phyloP scores from a whole-genome alignment of 257 asterid genomes.

The Cinchona pubescens region DNA sequence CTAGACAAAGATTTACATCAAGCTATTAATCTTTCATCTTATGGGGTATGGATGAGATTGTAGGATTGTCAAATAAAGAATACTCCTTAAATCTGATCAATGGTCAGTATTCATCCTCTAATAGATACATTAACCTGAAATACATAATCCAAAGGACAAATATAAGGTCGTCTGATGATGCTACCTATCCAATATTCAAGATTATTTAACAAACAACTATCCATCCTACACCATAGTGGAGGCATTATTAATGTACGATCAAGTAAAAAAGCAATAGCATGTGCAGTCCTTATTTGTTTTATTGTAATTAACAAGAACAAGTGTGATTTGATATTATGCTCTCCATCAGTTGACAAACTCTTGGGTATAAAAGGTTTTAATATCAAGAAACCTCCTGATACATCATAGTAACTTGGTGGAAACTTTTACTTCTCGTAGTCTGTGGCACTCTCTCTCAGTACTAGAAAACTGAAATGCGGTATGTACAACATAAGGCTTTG shows the following conservation, averaged over 20 bases:
- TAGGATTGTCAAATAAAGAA: conserved; percentile 72
- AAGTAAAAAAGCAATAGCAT: conserved; percentile 82
- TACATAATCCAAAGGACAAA: conserved; percentile 90
- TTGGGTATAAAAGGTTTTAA: conserved; percentile 87
- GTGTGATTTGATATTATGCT: conserved; percentile 78
- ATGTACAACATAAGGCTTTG: conserved; percentile 93
- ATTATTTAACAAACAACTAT: conserved; percentile 92
- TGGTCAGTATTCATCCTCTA: conserved; percentile 70
- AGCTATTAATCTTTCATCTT: conserved; percentile 91
- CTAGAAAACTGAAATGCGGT: conserved; percentile 97
- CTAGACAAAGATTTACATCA: conserved; percentile 43
- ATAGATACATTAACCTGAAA: conserved; percentile 75
- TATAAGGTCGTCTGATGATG: conserved; percentile 79
- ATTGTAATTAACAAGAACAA: conserved; percentile 90
- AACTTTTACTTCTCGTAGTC: conserved; percentile 96
- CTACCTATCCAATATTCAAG: conserved; percentile 69
- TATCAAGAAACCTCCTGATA: conserved; percentile 86
- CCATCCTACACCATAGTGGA: conserved; percentile 98
- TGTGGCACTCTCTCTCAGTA: conserved; percentile 94
- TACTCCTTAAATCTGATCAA: conserved; percentile 69
- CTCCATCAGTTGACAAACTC: conserved; percentile 83
- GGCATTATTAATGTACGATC: conserved; percentile 95
- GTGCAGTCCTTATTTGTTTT: conserved; percentile 93
- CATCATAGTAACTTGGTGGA: conserved; percentile 79
- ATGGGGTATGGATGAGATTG: conserved; percentile 55